A percentile compares a stretch with the other conserved stretches of the same genome.
Evolutionary conservation across 148 eudicot genomes (phyloP).

Genomic region (Diospyros kaki): DNA sequence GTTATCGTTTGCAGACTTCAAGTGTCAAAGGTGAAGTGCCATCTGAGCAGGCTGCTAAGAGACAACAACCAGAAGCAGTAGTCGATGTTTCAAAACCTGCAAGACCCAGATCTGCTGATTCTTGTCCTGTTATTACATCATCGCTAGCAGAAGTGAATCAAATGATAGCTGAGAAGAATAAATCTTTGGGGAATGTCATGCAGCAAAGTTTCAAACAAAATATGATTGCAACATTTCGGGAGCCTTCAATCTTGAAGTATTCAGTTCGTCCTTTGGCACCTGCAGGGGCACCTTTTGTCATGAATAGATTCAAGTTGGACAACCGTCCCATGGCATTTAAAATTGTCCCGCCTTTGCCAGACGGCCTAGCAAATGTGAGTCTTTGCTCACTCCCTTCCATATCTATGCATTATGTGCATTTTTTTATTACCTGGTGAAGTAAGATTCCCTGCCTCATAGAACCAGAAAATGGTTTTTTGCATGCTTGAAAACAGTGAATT

Average conservation of each 20-base stretch:
- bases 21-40: constrained; percentile 49
- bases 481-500: too few species aligned
- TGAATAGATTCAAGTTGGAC: constrained; percentile 76
- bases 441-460: too few species aligned
- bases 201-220: constrained; percentile 28
- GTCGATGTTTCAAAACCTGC: constrained; percentile 32
- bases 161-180: constrained; percentile 25
- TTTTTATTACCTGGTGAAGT: not conserved
- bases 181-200: constrained; percentile 27
- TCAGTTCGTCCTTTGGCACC: constrained; percentile 48
- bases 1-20: constrained; percentile 51
- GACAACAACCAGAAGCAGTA: constrained; percentile 42
- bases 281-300: constrained; percentile 40
- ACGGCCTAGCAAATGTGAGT: constrained; percentile 68
- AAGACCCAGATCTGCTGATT: constrained; percentile 31
- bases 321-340: constrained; percentile 77
- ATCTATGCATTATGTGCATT: not conserved
- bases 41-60: constrained; percentile 46
- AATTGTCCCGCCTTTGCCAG: constrained; percentile 65
- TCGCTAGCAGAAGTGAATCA: constrained; percentile 24
- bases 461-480: too few species aligned
- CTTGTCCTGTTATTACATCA: constrained; percentile 28
- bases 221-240: constrained; percentile 26
- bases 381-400: constrained; percentile 4
- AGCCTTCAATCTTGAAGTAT: constrained; percentile 43